Evolutionary conservation across 495 filamentous ascomycete genomes (phyloP).

Genomic region (Neurospora tetraspora): DNA sequence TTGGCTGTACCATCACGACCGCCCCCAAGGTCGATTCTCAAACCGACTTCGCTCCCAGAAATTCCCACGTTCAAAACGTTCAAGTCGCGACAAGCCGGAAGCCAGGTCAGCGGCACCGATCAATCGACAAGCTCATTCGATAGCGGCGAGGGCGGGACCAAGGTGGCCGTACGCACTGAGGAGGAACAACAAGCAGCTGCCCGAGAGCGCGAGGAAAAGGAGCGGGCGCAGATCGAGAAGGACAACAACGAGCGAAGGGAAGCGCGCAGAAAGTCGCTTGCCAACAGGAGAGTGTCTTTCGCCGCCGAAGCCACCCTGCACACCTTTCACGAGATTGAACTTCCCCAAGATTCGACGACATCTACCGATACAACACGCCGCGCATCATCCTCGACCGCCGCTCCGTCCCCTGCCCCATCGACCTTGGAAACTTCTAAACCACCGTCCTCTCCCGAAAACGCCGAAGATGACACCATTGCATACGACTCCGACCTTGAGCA

Average conservation of each 20-base stretch:
- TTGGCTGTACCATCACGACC: constrained; percentile 33
- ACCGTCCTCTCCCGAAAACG: constrained; percentile 56
- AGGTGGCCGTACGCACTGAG: constrained; percentile 51
- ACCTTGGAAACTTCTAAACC: constrained; percentile 38
- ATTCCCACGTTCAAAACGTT: constrained; percentile 40
- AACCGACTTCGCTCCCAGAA: constrained; percentile 61
- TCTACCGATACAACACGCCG: constrained; percentile 70
- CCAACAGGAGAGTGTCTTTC: constrained; percentile 91
- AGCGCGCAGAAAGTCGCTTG: constrained; percentile 82
- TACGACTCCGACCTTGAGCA: constrained; percentile 59
- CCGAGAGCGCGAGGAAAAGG: constrained; percentile 62
- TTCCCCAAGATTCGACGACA: constrained; percentile 75
- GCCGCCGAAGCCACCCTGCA: constrained; percentile 95
- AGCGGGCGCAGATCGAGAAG: constrained; percentile 54
- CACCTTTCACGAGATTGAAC: constrained; percentile 93
- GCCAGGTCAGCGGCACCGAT: constrained; percentile 25
- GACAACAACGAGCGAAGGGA: constrained; percentile 66
- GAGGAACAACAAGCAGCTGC: constrained; percentile 74
- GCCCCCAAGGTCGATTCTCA: constrained; percentile 69
- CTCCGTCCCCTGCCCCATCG: constrained; percentile 36
- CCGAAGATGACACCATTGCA: constrained; percentile 56
- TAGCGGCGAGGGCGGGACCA: constrained; percentile 28
- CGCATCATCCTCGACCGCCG: constrained; percentile 46
- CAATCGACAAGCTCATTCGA: constrained; percentile 44
- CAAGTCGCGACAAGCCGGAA: constrained; percentile 27